phyloP scores from a whole-genome alignment of 257 asterid genomes.

The Lycium ferocissimum region DNA sequence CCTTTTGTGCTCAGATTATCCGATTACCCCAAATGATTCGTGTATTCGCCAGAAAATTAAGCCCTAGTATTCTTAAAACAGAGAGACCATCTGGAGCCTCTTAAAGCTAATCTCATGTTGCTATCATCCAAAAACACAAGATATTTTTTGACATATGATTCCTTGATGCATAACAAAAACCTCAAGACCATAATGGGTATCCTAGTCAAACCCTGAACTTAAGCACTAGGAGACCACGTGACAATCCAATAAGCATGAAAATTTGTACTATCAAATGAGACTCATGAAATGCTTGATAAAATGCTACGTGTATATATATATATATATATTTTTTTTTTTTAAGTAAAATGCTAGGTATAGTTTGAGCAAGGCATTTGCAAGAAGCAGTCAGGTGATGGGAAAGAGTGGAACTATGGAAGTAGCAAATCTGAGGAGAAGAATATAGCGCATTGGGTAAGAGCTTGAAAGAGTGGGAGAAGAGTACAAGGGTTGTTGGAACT shows the following conservation, averaged over 20 bases:
- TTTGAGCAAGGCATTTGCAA: background rate
- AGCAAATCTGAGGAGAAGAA: background rate
- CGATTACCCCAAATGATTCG: background rate
- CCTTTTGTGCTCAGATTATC: background rate
- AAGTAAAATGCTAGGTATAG: background rate
- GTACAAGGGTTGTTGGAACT: background rate
- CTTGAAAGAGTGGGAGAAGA: background rate
- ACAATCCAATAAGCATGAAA: background rate
- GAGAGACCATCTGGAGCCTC: background rate
- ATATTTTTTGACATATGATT: background rate
- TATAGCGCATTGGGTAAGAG: background rate
- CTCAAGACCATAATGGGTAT: background rate
- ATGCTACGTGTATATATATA: too few species aligned
- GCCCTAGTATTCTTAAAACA: background rate
- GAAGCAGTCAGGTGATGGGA: background rate
- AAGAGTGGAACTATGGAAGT: background rate
- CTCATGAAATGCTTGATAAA: background rate
- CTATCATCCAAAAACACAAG: background rate
- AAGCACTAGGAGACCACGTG: background rate
- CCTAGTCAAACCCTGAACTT: constrained; percentile 2
- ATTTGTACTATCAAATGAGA: background rate
- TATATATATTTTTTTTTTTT: too few species aligned
- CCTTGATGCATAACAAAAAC: background rate
- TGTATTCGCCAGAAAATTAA: background rate
- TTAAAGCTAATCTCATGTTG: background rate